Conservation (phyloP, 163 green algal genomes). For the Chlorella variabilis region DNA sequence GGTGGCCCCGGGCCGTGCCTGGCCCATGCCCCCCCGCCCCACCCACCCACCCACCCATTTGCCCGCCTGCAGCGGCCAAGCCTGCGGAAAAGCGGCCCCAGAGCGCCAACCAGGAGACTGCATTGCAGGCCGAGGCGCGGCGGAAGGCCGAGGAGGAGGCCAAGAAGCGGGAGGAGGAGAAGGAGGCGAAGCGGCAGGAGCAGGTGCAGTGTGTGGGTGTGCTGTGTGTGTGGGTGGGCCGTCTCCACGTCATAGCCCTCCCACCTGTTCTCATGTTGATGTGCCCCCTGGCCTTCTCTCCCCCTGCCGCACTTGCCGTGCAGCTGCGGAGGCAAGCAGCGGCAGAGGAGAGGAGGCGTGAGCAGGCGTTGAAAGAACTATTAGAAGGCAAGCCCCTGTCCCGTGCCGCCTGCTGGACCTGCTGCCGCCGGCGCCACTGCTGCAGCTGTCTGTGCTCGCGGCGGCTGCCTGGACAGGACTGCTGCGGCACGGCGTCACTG, state of each 20-base stretch:
- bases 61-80: not conserved
- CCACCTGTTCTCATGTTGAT: too few species aligned
- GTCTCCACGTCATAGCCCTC: too few species aligned
- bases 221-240: too few species aligned
- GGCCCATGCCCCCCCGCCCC: too few species aligned
- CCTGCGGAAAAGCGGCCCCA: not conserved
- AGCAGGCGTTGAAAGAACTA: not conserved
- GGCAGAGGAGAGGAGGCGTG: not conserved
- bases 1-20: too few species aligned
- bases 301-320: not conserved
- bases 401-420: not conserved
- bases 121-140: not conserved
- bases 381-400: not conserved
- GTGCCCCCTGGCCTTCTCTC: too few species aligned
- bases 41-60: too few species aligned
- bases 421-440: too few species aligned
- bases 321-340: not conserved
- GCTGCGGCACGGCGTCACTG: too few species aligned
- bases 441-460: too few species aligned
- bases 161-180: not conserved
- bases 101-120: not conserved
- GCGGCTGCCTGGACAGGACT: too few species aligned
- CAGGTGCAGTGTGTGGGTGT: too few species aligned
- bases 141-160: not conserved
- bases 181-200: constrained; percentile 1